Conservation (phyloP, 2,329 filamentous ascomycete species). For the Alternaria alternata region DNA sequence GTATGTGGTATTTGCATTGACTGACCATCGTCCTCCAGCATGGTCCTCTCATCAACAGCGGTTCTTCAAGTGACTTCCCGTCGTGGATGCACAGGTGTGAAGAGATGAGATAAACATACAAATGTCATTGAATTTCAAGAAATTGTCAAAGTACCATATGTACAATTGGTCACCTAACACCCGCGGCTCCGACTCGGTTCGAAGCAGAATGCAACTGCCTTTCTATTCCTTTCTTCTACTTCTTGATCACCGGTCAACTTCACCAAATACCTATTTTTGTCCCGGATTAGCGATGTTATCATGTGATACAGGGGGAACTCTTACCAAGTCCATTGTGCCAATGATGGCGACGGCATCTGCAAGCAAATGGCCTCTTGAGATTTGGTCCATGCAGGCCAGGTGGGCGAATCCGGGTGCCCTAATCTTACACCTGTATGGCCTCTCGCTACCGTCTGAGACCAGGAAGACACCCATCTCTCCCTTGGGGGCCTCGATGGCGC, state of each 20-base stretch:
- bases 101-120: conserved; percentile 15
- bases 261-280: conserved; percentile 39
- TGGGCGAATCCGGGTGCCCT: conserved; percentile 96
- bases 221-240: not conserved
- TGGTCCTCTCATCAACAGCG: not conserved
- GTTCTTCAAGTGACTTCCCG: not conserved
- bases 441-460: conserved; percentile 94
- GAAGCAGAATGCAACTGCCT: not conserved
- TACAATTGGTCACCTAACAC: conserved; percentile 25
- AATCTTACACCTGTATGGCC: conserved; percentile 97
- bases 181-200: not conserved
- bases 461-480: conserved; percentile 99
- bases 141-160: conserved; percentile 38
- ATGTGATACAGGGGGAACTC: too few species aligned
- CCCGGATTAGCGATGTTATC: too few species aligned
- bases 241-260: conserved; percentile 30
- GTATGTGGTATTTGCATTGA: too few species aligned
- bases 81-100: not conserved
- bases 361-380: conserved; percentile 89
- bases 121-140: conserved; percentile 29
- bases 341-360: conserved; percentile 98
- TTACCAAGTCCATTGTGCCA: conserved; percentile 57
- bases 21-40: too few species aligned
- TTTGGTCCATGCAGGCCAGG: conserved; percentile 90
- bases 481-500: conserved; percentile 98